Evolutionary conservation across 2,329 filamentous ascomycete species (phyloP).

Genomic region (Xylaria sp.): DNA sequence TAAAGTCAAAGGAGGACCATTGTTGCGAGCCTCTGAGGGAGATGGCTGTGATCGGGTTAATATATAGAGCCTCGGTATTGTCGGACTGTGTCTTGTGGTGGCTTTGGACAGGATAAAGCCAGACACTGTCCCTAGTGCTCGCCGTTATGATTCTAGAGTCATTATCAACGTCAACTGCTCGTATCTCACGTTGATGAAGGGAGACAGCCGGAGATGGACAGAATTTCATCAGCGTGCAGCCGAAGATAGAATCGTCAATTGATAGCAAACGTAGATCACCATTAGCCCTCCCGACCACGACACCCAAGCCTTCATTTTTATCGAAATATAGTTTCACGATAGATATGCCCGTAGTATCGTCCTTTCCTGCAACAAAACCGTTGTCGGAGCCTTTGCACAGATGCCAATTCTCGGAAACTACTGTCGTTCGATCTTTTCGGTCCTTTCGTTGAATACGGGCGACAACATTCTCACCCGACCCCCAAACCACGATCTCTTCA

Average conservation of each 20-base stretch:
- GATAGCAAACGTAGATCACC: constrained; percentile 60
- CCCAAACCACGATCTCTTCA: constrained; percentile 61
- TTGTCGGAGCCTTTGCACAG: constrained; percentile 51
- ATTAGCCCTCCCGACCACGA: constrained; percentile 61
- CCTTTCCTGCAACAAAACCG: constrained; percentile 57
- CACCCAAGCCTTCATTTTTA: constrained; percentile 44
- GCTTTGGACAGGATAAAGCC: constrained; percentile 49
- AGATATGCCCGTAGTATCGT: constrained; percentile 61
- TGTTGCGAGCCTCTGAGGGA: constrained; percentile 37
- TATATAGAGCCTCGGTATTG: constrained; percentile 25
- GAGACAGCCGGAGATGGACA: constrained; percentile 22
- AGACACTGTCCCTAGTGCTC: constrained; percentile 49
- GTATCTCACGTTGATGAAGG: constrained; percentile 48
- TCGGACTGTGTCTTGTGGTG: constrained; percentile 18
- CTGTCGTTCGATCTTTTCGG: constrained; percentile 40
- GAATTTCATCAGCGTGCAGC: constrained; percentile 44
- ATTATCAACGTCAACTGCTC: constrained; percentile 50
- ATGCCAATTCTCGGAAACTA: constrained; percentile 50
- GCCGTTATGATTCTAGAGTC: constrained; percentile 47
- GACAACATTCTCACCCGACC: constrained; percentile 62
- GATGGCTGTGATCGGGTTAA: constrained; percentile 39
- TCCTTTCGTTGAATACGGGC: constrained; percentile 52
- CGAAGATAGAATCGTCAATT: constrained; percentile 50
- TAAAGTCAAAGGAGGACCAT: constrained; percentile 42
- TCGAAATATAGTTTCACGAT: constrained; percentile 52